Conservation (phyloP, 129 eudicot genomes). For the Arctium minus region DNA sequence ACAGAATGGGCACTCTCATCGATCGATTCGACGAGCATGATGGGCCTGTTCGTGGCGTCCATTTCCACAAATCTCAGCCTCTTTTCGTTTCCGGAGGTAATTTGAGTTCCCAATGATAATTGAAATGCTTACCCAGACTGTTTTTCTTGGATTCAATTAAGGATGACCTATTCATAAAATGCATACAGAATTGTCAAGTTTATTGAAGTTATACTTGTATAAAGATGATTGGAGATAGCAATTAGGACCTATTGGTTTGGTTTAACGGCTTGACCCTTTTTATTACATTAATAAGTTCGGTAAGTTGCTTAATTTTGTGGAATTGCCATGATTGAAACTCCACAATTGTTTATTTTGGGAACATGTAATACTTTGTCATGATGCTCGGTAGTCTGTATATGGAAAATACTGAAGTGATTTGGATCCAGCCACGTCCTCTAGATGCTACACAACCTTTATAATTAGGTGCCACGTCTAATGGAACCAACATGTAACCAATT, state of each 20-base stretch:
- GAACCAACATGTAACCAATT: too few species aligned
- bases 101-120: neutral
- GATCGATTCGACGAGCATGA: conserved; percentile 66
- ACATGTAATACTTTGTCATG: too few species aligned
- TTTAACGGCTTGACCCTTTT: too few species aligned
- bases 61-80: conserved; percentile 60
- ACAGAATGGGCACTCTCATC: conserved; percentile 62
- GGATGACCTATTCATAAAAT: neutral
- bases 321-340: too few species aligned
- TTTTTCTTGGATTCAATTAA: neutral
- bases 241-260: too few species aligned
- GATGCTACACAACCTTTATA: neutral
- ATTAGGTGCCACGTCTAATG: too few species aligned
- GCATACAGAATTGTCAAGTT: neutral
- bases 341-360: too few species aligned
- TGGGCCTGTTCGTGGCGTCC: conserved; percentile 62
- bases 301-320: too few species aligned
- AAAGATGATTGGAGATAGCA: neutral
- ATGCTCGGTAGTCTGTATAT: too few species aligned
- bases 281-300: too few species aligned
- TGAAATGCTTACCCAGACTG: neutral
- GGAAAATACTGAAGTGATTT: neutral
- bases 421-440: neutral
- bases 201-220: neutral
- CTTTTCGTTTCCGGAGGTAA: conserved; percentile 65